Conservation (phyloP, 179 eudicot species). For the Beta corolliflora region DNA sequence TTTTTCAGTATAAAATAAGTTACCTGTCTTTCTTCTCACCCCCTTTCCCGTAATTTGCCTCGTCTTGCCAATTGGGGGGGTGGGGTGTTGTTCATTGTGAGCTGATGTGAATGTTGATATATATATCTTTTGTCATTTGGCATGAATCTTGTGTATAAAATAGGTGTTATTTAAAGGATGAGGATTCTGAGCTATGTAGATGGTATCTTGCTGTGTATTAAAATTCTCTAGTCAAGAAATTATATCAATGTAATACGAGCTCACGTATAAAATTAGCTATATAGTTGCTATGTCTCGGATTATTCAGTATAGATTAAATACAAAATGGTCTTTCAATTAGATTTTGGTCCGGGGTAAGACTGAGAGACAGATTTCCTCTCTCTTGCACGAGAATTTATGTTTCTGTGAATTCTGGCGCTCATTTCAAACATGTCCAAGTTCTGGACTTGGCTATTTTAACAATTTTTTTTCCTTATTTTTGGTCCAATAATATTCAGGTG, state of each 20-base stretch:
- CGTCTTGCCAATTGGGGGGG: background rate
- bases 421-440: no score
- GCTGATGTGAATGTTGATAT: background rate
- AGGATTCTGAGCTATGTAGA: background rate
- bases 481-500: no score
- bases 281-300: background rate
- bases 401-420: no score
- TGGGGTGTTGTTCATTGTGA: background rate
- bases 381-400: background rate
- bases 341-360: background rate
- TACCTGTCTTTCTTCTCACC: background rate
- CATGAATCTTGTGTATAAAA: slow-evolving; percentile 7
- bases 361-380: background rate
- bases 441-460: no score
- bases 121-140: background rate
- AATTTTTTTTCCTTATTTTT: no score
- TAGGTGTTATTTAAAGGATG: background rate
- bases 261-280: background rate
- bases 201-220: background rate
- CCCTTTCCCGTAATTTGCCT: background rate
- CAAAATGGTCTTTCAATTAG: background rate
- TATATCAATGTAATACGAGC: background rate
- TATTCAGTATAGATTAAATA: background rate
- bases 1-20: background rate
- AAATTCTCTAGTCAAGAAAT: background rate